Evolutionary conservation across 106 monocot genomes (phyloP).

Genomic region (Vanilla planifolia): DNA sequence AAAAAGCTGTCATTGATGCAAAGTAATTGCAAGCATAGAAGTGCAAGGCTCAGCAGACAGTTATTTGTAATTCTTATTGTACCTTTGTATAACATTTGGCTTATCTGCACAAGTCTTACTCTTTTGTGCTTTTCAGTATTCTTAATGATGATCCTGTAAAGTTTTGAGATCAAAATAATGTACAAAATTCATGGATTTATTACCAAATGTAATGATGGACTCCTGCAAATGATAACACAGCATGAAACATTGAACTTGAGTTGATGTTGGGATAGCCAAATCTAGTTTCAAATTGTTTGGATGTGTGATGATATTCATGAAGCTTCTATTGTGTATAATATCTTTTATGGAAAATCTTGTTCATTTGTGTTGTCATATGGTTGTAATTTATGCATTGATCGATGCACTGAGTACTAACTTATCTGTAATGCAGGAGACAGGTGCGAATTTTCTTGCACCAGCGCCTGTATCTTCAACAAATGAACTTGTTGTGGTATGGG

Average conservation of each 20-base stretch:
- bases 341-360: background rate
- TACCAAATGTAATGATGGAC: too few species aligned
- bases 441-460: constrained; percentile 54
- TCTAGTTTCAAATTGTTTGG: background rate
- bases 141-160: too few species aligned
- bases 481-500: constrained; percentile 97
- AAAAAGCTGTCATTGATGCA: too few species aligned
- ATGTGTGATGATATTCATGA: background rate
- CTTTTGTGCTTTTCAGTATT: too few species aligned
- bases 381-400: background rate
- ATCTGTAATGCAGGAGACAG: constrained; percentile 53
- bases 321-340: background rate
- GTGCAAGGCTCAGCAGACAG: too few species aligned
- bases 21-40: too few species aligned
- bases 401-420: background rate
- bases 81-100: too few species aligned
- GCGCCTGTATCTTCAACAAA: constrained; percentile 72
- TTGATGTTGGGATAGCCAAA: background rate
- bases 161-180: too few species aligned
- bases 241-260: background rate
- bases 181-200: too few species aligned
- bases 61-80: too few species aligned
- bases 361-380: background rate
- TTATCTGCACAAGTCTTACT: too few species aligned
- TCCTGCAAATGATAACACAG: background rate